Evolutionary conservation across 2,329 filamentous ascomycete genomes (phyloP).

Genomic region (Zopfia rhizophila): DNA sequence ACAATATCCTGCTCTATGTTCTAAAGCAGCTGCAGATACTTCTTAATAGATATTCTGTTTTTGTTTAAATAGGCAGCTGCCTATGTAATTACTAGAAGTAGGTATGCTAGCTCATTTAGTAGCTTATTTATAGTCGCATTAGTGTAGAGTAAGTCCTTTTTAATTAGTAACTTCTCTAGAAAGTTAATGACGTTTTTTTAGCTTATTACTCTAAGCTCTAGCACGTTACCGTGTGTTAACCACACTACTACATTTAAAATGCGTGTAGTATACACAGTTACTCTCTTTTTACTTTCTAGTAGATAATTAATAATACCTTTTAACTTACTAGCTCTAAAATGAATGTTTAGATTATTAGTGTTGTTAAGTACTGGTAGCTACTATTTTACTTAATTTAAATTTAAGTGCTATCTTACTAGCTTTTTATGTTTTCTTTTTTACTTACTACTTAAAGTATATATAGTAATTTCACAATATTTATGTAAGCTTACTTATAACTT

Average conservation of each 20-base stretch:
- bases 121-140: not conserved
- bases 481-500: too few species aligned
- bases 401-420: conserved; percentile 28
- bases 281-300: conserved; percentile 19
- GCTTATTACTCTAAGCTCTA: conserved; percentile 17
- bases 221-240: conserved; percentile 12
- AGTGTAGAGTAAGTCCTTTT: conserved; percentile 8
- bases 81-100: conserved; percentile 40
- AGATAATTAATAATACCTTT: conserved; percentile 19
- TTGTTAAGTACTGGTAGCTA: conserved; percentile 23
- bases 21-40: conserved; percentile 47
- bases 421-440: too few species aligned
- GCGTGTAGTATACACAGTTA: conserved; percentile 21
- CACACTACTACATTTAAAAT: conserved; percentile 10
- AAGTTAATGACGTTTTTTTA: conserved; percentile 10
- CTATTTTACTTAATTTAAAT: conserved; percentile 19
- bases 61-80: conserved; percentile 53
- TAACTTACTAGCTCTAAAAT: conserved; percentile 11
- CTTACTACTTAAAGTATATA: too few species aligned
- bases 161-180: conserved; percentile 5
- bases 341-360: conserved; percentile 17
- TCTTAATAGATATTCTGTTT: conserved; percentile 20
- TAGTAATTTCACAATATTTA: too few species aligned
- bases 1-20: conserved; percentile 42
- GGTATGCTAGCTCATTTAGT: conserved; percentile 40